Conservation (phyloP, 192 early-diverging fungal species). For the Coemansia sp. region DNA sequence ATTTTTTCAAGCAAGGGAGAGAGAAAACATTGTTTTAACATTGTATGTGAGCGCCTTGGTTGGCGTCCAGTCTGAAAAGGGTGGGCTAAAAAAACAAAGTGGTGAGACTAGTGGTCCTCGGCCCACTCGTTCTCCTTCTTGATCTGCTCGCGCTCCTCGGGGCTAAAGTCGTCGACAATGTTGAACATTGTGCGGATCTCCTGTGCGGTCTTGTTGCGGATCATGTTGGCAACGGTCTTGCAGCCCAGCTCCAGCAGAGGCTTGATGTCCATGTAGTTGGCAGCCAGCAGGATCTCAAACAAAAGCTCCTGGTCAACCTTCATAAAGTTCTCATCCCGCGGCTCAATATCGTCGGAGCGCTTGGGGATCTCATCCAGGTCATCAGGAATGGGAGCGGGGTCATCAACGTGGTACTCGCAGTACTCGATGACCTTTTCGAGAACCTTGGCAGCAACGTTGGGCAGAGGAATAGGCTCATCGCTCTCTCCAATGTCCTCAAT, state of each 20-base stretch:
- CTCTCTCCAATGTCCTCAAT: slow-evolving; percentile 72
- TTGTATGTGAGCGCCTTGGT: not conserved
- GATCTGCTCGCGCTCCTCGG: slow-evolving; percentile 94
- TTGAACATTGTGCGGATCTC: slow-evolving; percentile 96
- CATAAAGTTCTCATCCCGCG: slow-evolving; percentile 79
- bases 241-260: slow-evolving; percentile 94
- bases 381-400: slow-evolving; percentile 58
- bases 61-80: not conserved
- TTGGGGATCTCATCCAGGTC: slow-evolving; percentile 54
- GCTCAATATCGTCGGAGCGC: slow-evolving; percentile 70
- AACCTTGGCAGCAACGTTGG: slow-evolving; percentile 71
- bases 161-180: slow-evolving; percentile 93
- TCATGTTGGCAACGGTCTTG: slow-evolving; percentile 98
- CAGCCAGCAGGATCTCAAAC: slow-evolving; percentile 79
- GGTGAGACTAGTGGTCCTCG: slow-evolving; percentile 50
- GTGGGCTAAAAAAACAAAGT: not conserved
- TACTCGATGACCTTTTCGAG: slow-evolving; percentile 82
- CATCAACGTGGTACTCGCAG: slow-evolving; percentile 73
- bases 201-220: slow-evolving; percentile 90
- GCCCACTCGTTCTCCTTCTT: slow-evolving; percentile 78
- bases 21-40: not conserved
- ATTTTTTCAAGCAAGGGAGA: not conserved
- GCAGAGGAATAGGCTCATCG: slow-evolving; percentile 69
- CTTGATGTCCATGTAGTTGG: slow-evolving; percentile 95
- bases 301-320: slow-evolving; percentile 76